phyloP scores from a whole-genome alignment of 495 filamentous ascomycete genomes.

The Penicillium ucsense region DNA sequence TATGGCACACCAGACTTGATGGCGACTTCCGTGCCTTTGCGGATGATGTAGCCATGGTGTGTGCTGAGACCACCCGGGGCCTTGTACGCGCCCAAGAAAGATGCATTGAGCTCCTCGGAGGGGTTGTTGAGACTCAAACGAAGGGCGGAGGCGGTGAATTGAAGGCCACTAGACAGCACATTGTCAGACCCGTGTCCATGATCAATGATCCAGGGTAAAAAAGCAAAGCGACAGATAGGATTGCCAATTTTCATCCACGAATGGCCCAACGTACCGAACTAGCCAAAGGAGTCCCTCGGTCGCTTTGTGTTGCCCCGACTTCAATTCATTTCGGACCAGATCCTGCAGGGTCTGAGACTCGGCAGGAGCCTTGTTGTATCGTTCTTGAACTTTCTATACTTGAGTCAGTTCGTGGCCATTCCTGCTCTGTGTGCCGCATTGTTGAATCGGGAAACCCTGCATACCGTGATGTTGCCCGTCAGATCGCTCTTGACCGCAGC shows the following conservation, averaged over 20 bases:
- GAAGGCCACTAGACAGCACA: conserved; percentile 55
- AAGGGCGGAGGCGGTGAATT: conserved; percentile 82
- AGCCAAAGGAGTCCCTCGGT: conserved; percentile 90
- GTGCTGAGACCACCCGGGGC: neutral
- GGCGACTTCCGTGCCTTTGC: conserved; percentile 75
- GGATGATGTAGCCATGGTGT: conserved; percentile 1
- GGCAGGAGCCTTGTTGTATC: conserved; percentile 64
- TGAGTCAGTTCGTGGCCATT: conserved; percentile 4
- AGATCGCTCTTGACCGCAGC: conserved; percentile 83
- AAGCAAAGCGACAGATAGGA: neutral
- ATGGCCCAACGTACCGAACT: conserved; percentile 51
- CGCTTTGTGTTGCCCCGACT: conserved; percentile 73
- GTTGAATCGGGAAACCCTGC: conserved; percentile 8
- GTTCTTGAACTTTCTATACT: conserved; percentile 77
- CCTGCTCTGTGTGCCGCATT: neutral
- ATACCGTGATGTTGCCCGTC: conserved; percentile 82
- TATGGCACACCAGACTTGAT: conserved; percentile 91
- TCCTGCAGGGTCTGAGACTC: conserved; percentile 74
- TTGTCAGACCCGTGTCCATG: neutral
- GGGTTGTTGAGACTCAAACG: conserved; percentile 60
- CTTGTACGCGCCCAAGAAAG: conserved; percentile 75
- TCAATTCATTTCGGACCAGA: conserved; percentile 77
- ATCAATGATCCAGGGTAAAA: too few relatives aligned
- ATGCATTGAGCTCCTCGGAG: conserved; percentile 64
- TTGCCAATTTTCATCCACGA: neutral